phyloP scores from a whole-genome alignment of 2,329 filamentous ascomycete species.

The Penicillium sp. region DNA sequence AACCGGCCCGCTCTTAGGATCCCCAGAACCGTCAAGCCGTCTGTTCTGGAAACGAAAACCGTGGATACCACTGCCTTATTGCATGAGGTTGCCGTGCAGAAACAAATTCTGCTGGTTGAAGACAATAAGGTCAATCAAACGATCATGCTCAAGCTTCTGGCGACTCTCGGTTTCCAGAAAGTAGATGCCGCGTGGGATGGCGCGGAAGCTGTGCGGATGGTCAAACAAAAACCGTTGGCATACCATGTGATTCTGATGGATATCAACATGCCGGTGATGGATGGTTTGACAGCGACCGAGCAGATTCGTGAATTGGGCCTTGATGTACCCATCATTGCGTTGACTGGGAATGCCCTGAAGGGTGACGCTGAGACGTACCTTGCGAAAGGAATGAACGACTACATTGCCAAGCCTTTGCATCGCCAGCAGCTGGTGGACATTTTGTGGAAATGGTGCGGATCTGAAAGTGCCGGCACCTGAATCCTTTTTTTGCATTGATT shows the following conservation, averaged over 20 bases:
- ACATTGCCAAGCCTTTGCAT: slow-evolving; percentile 60
- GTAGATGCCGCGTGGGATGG: slow-evolving; percentile 51
- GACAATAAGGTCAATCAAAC: slow-evolving; percentile 51
- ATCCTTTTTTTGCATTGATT: not conserved
- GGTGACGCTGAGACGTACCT: slow-evolving; percentile 59
- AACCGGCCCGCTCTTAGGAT: slow-evolving; percentile 34
- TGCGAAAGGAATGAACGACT: slow-evolving; percentile 60
- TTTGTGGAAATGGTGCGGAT: slow-evolving; percentile 46
- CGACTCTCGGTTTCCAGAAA: slow-evolving; percentile 46
- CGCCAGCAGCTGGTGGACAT: slow-evolving; percentile 52
- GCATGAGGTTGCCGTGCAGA: slow-evolving; percentile 43
- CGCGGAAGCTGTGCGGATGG: slow-evolving; percentile 47
- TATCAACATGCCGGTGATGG: slow-evolving; percentile 53
- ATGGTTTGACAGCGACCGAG: slow-evolving; percentile 51
- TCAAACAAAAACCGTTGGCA: slow-evolving; percentile 47
- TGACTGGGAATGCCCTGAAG: slow-evolving; percentile 61
- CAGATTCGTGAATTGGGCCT: slow-evolving; percentile 46
- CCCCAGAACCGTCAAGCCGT: slow-evolving; percentile 32
- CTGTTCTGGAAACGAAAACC: not conserved
- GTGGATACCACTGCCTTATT: slow-evolving; percentile 38
- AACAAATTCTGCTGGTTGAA: slow-evolving; percentile 48
- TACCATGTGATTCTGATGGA: slow-evolving; percentile 55
- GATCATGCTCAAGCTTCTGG: slow-evolving; percentile 45
- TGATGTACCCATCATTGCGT: slow-evolving; percentile 56
- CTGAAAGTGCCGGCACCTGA: slow-evolving; percentile 14